phyloP scores from a whole-genome alignment of 176 grass and related monocot species.

The Oryza punctata region DNA sequence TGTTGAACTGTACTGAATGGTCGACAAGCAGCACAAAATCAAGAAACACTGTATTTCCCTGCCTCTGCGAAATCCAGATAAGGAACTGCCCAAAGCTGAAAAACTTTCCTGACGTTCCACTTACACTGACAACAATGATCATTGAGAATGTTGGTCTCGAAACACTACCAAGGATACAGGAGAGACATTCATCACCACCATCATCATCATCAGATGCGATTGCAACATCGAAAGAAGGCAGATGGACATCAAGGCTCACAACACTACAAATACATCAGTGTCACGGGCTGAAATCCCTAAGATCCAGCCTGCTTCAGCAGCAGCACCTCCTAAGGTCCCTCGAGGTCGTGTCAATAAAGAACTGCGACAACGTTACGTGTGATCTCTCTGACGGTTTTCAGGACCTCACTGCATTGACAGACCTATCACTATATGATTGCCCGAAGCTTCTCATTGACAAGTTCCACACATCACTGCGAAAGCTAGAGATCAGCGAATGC shows the following conservation, averaged over 20 bases:
- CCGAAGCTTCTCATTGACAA: conserved; percentile 42
- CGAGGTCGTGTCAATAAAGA: conserved; percentile 34
- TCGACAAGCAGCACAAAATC: conserved; percentile 8
- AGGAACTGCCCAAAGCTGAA: conserved; percentile 44
- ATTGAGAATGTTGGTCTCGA: conserved; percentile 38
- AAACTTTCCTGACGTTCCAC: conserved; percentile 41
- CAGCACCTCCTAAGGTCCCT: conserved; percentile 45
- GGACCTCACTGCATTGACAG: conserved; percentile 39
- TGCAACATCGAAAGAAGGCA: conserved; percentile 22
- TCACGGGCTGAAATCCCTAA: conserved; percentile 28
- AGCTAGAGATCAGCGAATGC: conserved; percentile 48
- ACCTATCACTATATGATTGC: conserved; percentile 44
- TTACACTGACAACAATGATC: conserved; percentile 15
- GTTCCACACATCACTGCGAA: conserved; percentile 40
- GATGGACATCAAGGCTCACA: conserved; percentile 46
- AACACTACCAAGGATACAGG: conserved; percentile 34
- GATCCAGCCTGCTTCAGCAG: conserved; percentile 42
- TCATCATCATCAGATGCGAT: conserved; percentile 18
- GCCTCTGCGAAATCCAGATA: conserved; percentile 40
- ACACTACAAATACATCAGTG: conserved; percentile 38
- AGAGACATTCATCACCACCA: neutral
- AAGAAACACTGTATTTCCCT: conserved; percentile 25
- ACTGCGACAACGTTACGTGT: conserved; percentile 22
- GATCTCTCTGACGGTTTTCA: conserved; percentile 36
- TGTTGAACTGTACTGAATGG: conserved; percentile 47